Conservation (phyloP, 2,329 filamentous ascomycete species). For the Aspergillus pseudoglaucus region DNA sequence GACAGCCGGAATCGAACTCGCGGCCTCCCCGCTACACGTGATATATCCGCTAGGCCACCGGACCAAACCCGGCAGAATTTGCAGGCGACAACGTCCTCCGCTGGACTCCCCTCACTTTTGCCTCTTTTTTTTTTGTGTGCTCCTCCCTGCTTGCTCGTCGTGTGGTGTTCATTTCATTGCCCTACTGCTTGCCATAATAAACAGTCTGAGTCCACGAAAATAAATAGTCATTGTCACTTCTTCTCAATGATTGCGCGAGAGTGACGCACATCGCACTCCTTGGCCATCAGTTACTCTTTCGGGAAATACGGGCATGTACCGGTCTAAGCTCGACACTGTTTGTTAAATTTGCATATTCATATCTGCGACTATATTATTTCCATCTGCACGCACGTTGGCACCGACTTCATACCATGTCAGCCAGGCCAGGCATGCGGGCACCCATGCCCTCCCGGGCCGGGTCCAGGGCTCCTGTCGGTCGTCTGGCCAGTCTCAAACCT, state of each 20-base stretch:
- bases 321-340: too few species aligned
- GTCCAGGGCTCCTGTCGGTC: conserved; percentile 26
- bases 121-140: conserved; percentile 2
- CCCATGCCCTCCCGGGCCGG: conserved; percentile 17
- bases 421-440: conserved; percentile 29
- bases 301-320: neutral
- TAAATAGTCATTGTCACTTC: neutral
- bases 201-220: too few species aligned
- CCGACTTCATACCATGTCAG: conserved; percentile 21
- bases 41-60: conserved; percentile 11
- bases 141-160: neutral
- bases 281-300: neutral
- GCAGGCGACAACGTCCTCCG: conserved; percentile 1
- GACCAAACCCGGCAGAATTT: conserved; percentile 1
- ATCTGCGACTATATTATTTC: too few species aligned
- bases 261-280: conserved; percentile 1
- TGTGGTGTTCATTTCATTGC: too few species aligned
- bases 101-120: neutral
- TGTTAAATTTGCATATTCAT: too few species aligned
- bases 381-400: too few species aligned
- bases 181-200: too few species aligned
- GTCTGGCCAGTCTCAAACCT: conserved; percentile 36
- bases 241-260: neutral
- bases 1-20: conserved; percentile 8
- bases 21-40: conserved; percentile 5